These are phyloP conservation scores for Penicillium sp. DNA, from an alignment of 2,329 filamentous ascomycete genomes.

Conservation along the genomic window DNA sequence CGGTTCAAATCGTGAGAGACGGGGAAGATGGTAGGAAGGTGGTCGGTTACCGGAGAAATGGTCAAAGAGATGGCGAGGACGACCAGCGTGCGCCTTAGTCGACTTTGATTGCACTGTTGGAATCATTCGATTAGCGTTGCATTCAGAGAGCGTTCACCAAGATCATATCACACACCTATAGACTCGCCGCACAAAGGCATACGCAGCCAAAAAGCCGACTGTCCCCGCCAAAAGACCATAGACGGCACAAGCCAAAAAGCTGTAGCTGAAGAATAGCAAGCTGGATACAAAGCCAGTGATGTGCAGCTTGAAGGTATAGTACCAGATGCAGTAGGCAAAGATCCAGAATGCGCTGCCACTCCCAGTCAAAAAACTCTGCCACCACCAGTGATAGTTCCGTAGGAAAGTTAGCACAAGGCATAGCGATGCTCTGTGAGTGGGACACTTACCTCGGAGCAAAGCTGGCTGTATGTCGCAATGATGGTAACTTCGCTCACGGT, in stretches of 20 bases:
- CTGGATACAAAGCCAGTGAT: slow-evolving; percentile 75
- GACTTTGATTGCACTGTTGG: slow-evolving; percentile 32
- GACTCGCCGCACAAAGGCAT: slow-evolving; percentile 77
- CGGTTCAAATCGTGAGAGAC: slow-evolving; percentile 12
- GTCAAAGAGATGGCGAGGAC: not conserved
- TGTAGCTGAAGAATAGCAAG: slow-evolving; percentile 80
- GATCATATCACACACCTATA: slow-evolving; percentile 58
- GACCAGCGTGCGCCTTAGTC: slow-evolving; percentile 20
- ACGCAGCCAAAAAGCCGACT: slow-evolving; percentile 77
- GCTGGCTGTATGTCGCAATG: slow-evolving; percentile 74
- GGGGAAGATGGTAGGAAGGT: not conserved
- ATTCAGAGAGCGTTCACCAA: not conserved
- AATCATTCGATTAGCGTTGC: not conserved
- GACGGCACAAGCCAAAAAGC: slow-evolving; percentile 72
- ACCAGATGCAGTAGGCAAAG: slow-evolving; percentile 77
- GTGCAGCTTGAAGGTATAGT: slow-evolving; percentile 74
- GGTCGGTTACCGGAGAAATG: not conserved
- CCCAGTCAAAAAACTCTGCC: slow-evolving; percentile 78
- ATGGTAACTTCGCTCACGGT: slow-evolving; percentile 80
- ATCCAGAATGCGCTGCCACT: slow-evolving; percentile 75
- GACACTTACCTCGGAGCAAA: slow-evolving; percentile 65
- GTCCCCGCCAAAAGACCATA: slow-evolving; percentile 80
- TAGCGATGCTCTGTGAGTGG: not conserved
- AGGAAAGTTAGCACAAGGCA: not conserved
- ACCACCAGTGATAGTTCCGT: slow-evolving; percentile 85